Evolutionary conservation across 331 rosid species (phyloP).

Genomic region (Dryas integrifolia): DNA sequence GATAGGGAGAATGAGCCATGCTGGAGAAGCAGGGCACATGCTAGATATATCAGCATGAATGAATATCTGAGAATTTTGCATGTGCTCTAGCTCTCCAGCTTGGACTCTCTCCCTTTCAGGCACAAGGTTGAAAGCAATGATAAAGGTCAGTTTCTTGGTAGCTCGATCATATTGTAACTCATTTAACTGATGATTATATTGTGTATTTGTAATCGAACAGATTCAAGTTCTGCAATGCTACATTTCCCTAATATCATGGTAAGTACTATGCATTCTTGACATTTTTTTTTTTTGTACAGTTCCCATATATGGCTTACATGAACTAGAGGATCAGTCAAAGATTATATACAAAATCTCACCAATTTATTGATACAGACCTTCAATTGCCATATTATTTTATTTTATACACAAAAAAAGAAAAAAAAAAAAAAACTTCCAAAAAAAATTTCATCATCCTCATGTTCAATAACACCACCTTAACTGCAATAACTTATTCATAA

Average conservation of each 20-base stretch:
- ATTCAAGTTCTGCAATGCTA: slow-evolving; percentile 7
- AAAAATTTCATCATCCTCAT: slow-evolving; percentile 17
- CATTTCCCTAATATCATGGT: background rate
- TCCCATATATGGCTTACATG: background rate
- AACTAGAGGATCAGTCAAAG: background rate
- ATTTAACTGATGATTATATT: background rate
- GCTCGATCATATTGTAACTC: background rate
- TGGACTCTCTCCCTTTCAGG: slow-evolving; percentile 48
- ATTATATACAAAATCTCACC: background rate
- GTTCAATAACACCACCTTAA: slow-evolving; percentile 7
- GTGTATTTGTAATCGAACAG: too few species aligned
- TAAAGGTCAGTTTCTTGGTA: slow-evolving; percentile 5
- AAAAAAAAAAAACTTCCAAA: background rate
- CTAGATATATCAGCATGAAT: slow-evolving; percentile 30
- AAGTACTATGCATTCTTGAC: slow-evolving; percentile 3
- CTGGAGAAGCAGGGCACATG: slow-evolving; percentile 96
- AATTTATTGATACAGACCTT: background rate
- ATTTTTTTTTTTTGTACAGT: background rate
- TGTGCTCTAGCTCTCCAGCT: slow-evolving; percentile 64
- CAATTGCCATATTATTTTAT: slow-evolving; percentile 1
- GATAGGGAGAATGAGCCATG: slow-evolving; percentile 44
- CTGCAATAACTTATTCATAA: slow-evolving; percentile 34
- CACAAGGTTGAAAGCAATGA: background rate
- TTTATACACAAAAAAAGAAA: slow-evolving; percentile 15
- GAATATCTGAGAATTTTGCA: slow-evolving; percentile 32